Evolutionary conservation across 192 early-diverging fungal genomes (phyloP).

Genomic region (Haplosporangium gracile): DNA sequence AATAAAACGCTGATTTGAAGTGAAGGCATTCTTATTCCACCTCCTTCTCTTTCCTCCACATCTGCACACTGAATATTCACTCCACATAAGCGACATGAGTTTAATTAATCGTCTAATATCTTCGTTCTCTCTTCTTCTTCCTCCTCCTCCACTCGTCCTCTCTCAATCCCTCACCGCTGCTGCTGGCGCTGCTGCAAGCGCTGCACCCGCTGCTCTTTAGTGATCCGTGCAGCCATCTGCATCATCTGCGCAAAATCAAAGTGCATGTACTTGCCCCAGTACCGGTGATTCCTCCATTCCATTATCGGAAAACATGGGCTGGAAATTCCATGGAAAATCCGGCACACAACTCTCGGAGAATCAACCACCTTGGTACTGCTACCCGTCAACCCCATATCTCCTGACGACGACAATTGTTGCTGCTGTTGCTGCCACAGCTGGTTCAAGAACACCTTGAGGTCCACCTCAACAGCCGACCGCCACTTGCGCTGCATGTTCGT

Average conservation of each 20-base stretch:
- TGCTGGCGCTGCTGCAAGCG: slow-evolving; percentile 7
- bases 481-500: slow-evolving; percentile 35
- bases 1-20: too few relatives aligned
- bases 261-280: slow-evolving; percentile 49
- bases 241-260: slow-evolving; percentile 52
- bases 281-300: slow-evolving; percentile 38
- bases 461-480: slow-evolving; percentile 47
- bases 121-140: background rate
- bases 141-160: background rate
- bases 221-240: slow-evolving; percentile 45
- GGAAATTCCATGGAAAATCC: slow-evolving; percentile 47
- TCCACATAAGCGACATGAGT: too few relatives aligned
- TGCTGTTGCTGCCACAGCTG: slow-evolving; percentile 46
- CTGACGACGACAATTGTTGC: background rate
- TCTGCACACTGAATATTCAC: too few relatives aligned
- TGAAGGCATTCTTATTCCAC: too few relatives aligned
- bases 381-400: background rate
- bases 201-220: slow-evolving; percentile 27
- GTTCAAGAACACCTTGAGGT: slow-evolving; percentile 46
- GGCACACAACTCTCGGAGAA: slow-evolving; percentile 31
- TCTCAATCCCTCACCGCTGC: background rate
- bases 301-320: slow-evolving; percentile 38
- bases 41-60: too few relatives aligned
- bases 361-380: slow-evolving; percentile 3
- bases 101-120: too few relatives aligned